A percentile compares a stretch with the other conserved stretches of the same genome.
Evolutionary conservation across 208 protist species (phyloP).

Genomic region (Vickermania ingenoplastis): DNA sequence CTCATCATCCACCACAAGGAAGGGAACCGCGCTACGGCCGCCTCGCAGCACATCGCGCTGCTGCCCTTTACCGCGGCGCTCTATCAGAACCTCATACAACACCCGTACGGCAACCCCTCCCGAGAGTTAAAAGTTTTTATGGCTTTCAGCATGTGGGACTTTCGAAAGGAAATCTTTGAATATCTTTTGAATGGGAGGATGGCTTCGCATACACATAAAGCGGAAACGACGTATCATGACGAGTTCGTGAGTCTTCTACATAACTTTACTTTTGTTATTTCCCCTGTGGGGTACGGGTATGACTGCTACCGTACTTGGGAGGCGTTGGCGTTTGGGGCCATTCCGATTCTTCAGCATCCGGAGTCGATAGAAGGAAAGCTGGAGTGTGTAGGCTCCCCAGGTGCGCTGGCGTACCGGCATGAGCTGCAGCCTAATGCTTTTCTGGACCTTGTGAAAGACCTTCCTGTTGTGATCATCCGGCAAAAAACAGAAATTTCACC

Average conservation of each 20-base stretch:
- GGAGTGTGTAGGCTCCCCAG: too few species aligned
- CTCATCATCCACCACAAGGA: background rate
- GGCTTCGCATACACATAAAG: background rate
- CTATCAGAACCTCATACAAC: background rate
- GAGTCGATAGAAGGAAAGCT: too few species aligned
- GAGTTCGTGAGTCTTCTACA: background rate
- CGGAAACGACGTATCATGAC: background rate
- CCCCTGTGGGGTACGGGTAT: background rate
- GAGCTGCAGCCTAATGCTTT: background rate
- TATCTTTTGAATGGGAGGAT: background rate
- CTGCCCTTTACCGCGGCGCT: background rate
- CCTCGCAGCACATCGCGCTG: background rate
- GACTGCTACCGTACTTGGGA: background rate
- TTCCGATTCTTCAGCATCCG: background rate
- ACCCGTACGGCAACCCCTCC: background rate
- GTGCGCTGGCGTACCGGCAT: background rate
- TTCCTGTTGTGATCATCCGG: background rate
- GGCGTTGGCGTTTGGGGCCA: background rate
- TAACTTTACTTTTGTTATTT: background rate
- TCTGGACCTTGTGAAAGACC: background rate
- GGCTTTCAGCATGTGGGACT: background rate
- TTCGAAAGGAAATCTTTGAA: background rate
- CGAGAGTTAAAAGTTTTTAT: background rate
- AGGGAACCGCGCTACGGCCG: background rate
- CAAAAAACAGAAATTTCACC: background rate